Conservation (phyloP, 2,329 filamentous ascomycete species). For the Phyllosticta citribraziliensis region DNA sequence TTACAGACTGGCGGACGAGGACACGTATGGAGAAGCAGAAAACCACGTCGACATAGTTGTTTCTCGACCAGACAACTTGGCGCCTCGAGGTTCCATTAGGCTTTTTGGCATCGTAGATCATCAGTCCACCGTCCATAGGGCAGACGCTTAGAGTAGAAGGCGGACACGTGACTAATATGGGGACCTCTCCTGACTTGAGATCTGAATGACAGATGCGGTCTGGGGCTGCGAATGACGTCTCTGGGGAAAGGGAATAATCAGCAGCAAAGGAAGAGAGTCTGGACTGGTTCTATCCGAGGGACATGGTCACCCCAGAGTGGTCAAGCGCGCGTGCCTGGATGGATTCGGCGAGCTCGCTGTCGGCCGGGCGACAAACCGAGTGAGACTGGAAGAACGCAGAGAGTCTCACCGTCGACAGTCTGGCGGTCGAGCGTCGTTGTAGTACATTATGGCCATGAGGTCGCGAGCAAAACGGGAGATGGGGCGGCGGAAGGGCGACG, state of each 20-base stretch:
- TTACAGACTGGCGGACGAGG: neutral
- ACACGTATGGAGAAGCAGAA: neutral
- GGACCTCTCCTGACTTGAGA: slow-evolving; percentile 6
- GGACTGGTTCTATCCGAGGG: neutral
- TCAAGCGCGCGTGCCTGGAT: neutral
- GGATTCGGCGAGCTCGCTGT: slow-evolving; percentile 1
- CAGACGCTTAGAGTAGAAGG: slow-evolving; percentile 3
- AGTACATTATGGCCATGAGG: neutral
- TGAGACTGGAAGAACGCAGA: neutral
- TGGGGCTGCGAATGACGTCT: slow-evolving; percentile 3
- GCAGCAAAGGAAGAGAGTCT: neutral
- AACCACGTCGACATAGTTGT: neutral
- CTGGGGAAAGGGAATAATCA: slow-evolving; percentile 4
- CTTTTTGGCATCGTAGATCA: slow-evolving; percentile 8
- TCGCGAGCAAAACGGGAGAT: neutral
- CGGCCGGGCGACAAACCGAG: neutral
- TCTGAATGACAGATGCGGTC: neutral
- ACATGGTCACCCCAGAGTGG: neutral
- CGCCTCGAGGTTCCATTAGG: neutral
- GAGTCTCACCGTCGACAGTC: neutral
- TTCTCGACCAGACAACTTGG: neutral
- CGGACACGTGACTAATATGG: slow-evolving; percentile 6
- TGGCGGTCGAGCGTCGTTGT: neutral
- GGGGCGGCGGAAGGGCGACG: neutral
- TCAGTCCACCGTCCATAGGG: neutral